Base-by-base conservation (phyloP, 148 eudicot species). In the Tetragonia tetragonoides region DNA sequence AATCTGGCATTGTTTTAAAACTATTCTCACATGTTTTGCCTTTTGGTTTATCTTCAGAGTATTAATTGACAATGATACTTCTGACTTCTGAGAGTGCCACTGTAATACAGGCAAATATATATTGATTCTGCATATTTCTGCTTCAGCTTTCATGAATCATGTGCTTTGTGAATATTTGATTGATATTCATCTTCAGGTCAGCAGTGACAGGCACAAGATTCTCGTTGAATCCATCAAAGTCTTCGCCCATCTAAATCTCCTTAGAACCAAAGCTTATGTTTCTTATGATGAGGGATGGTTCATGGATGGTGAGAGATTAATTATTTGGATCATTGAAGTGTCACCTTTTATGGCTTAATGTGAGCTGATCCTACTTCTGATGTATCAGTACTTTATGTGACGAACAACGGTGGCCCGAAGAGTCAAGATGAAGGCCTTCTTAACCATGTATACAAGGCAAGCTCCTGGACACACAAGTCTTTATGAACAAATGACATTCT, bases 1-100 rank as follows among this genome's bases (percentile, higher is more conserved):
- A 76, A 76, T 28, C 83, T 80, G 65, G 44, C 49, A 71, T 77
- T 76, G 66, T 76, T 72, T 72, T 72, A 34, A 72, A 46, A 60
- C 17, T 65, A 72, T 56, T 24, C 23, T 73, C 80, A 81, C 70
- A 77, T 66, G 77, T 47, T 72, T 66, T 62, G 77, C 21, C 73
- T 76, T 81, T 72, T 77, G 73, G 73, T 81, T 70, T 65, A 23
- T 7, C 37, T 76, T 76, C 66, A 76, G 77, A 66, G 84, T 72
- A 42, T 72, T 23, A 41, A 77, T 40, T 77, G 77, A 72, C 70
- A 70, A 70, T 70, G 71, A 81, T 76, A 49, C 53, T 46, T 60
- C 73, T 72, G 60, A 49, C 53, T 46, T 60, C 73, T 72, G 60
- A 72, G 24, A 64, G 38, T 72, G 80, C 62, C 77, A 81, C 76